Conservation (phyloP, 345 rosid species). For the Populus davidiana region DNA sequence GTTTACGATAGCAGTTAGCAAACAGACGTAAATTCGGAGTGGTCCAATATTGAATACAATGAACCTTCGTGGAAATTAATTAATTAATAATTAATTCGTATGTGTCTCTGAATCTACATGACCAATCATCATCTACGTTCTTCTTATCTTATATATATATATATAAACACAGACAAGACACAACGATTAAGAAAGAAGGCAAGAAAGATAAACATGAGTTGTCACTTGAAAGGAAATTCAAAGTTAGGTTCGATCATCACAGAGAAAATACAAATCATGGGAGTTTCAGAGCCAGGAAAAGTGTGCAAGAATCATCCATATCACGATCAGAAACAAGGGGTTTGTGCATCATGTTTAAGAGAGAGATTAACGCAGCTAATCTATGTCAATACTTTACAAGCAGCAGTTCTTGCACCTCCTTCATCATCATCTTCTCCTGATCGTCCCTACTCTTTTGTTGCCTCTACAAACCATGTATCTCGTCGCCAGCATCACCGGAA, state of each 20-base stretch:
- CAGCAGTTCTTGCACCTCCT: not conserved
- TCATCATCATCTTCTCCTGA: conserved; percentile 5
- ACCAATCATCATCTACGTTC: not conserved
- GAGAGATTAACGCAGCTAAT: conserved; percentile 29
- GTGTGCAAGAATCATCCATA: conserved; percentile 36
- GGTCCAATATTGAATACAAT: not conserved
- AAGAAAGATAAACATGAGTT: not conserved
- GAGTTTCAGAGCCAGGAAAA: conserved; percentile 13
- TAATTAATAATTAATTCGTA: not conserved
- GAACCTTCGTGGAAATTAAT: not conserved
- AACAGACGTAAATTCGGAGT: not conserved
- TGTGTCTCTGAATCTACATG: not conserved
- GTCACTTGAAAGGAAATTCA: not conserved
- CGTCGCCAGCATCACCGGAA: conserved; percentile 37
- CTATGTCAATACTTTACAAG: not conserved
- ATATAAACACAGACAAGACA: not conserved
- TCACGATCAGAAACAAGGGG: conserved; percentile 33
- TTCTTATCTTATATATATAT: not conserved
- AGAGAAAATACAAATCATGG: conserved; percentile 15
- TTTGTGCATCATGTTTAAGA: conserved; percentile 44
- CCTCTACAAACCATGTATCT: conserved; percentile 13
- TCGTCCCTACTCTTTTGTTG: not conserved
- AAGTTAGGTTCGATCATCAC: not conserved
- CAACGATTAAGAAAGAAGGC: not conserved
- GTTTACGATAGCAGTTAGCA: not conserved